A percentile compares a stretch with the other conserved stretches of the same genome.
Evolutionary conservation across 1,284 basidiomycete genomes (phyloP).

Genomic region (Afroboletus lepidellus): DNA sequence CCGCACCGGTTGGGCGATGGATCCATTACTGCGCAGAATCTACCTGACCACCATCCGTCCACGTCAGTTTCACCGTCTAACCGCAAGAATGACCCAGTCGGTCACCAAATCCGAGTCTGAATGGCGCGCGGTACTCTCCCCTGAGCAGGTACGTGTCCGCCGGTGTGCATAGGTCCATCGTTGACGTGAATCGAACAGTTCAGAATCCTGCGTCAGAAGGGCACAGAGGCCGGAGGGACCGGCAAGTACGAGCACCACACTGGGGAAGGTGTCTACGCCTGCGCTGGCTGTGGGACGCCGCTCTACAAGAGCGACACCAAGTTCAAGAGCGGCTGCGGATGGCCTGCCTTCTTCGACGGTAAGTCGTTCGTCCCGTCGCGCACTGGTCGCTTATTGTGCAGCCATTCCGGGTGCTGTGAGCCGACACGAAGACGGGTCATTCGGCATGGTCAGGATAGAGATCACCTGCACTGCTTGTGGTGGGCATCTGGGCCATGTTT

Average conservation of each 20-base stretch:
- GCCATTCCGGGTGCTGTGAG: slow-evolving; percentile 90
- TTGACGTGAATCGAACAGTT: slow-evolving; percentile 52
- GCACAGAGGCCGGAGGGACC: slow-evolving; percentile 78
- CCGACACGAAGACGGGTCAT: slow-evolving; percentile 59
- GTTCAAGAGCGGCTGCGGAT: slow-evolving; percentile 92
- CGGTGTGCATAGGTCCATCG: neutral
- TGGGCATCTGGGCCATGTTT: slow-evolving; percentile 92
- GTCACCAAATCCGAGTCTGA: slow-evolving; percentile 70
- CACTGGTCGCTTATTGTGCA: slow-evolving; percentile 28
- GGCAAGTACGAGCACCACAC: slow-evolving; percentile 76
- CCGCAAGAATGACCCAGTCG: slow-evolving; percentile 22
- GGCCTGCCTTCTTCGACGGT: slow-evolving; percentile 98
- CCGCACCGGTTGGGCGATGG: too few species aligned
- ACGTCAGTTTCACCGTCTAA: slow-evolving; percentile 8
- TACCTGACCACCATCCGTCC: neutral
- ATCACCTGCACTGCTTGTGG: slow-evolving; percentile 85
- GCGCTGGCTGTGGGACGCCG: slow-evolving; percentile 67
- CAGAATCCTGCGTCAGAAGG: slow-evolving; percentile 82
- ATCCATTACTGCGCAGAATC: neutral
- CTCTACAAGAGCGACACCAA: slow-evolving; percentile 89
- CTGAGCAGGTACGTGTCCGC: slow-evolving; percentile 66
- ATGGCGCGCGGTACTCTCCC: slow-evolving; percentile 81
- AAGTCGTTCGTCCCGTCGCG: neutral
- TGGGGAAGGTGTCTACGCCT: slow-evolving; percentile 69
- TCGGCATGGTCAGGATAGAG: slow-evolving; percentile 65